phyloP scores from a whole-genome alignment of 2,329 filamentous ascomycete genomes.

The Xenosphaeropsis pyriputrescens region DNA sequence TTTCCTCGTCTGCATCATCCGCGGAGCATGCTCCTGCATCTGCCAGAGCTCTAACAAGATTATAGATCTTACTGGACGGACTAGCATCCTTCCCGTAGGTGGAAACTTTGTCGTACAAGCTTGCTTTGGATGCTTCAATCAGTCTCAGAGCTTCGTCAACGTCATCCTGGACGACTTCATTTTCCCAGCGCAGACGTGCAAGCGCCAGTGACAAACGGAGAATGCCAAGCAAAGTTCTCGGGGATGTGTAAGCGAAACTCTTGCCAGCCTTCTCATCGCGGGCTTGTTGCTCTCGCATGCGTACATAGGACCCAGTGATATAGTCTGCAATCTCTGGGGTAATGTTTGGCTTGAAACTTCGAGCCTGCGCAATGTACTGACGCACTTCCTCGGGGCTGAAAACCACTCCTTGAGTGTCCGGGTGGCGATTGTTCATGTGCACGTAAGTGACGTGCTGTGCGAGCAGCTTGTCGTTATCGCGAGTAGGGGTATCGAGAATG shows the following conservation, averaged over 20 bases:
- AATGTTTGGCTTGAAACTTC: slow-evolving; percentile 76
- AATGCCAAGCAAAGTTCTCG: slow-evolving; percentile 83
- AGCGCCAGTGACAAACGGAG: slow-evolving; percentile 88
- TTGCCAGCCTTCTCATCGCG: slow-evolving; percentile 82
- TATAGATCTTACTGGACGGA: slow-evolving; percentile 83
- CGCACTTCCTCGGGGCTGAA: slow-evolving; percentile 90
- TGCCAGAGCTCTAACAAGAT: slow-evolving; percentile 77
- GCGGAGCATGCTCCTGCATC: slow-evolving; percentile 54
- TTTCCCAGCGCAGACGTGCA: slow-evolving; percentile 78
- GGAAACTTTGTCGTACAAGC: slow-evolving; percentile 57
- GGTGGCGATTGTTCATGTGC: slow-evolving; percentile 92
- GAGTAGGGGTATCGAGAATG: slow-evolving; percentile 83
- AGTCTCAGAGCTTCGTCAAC: slow-evolving; percentile 89
- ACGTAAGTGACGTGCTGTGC: slow-evolving; percentile 93
- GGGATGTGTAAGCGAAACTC: slow-evolving; percentile 87
- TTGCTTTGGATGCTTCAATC: slow-evolving; percentile 87
- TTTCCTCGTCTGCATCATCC: slow-evolving; percentile 42
- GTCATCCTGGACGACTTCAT: slow-evolving; percentile 76
- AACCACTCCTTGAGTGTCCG: slow-evolving; percentile 62
- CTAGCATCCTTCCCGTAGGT: slow-evolving; percentile 54
- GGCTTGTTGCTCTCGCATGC: slow-evolving; percentile 83
- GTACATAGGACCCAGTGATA: slow-evolving; percentile 92
- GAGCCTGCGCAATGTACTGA: slow-evolving; percentile 87
- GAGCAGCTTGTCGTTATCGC: slow-evolving; percentile 82
- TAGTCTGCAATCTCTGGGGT: slow-evolving; percentile 83